Conservation (phyloP, 2,329 filamentous ascomycete species). For the Trichoderma simmonsii region DNA sequence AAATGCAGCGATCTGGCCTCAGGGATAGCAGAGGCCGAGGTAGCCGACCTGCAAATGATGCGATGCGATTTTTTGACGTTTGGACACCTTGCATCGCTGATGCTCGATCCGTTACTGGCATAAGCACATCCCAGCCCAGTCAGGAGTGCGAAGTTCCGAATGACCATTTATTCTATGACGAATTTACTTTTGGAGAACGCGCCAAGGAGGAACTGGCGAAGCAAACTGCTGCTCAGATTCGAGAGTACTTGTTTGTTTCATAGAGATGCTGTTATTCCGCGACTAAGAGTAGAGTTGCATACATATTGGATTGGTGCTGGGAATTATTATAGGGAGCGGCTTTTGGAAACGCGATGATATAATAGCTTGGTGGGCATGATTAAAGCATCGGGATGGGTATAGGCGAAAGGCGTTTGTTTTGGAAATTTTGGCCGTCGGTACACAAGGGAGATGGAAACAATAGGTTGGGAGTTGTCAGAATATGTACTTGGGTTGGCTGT, state of each 20-base stretch:
- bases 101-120: slow-evolving; percentile 19
- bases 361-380: background rate
- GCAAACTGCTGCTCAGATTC: background rate
- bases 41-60: slow-evolving; percentile 29
- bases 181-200: slow-evolving; percentile 43
- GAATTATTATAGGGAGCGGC: background rate
- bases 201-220: slow-evolving; percentile 27
- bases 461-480: background rate
- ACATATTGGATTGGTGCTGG: background rate
- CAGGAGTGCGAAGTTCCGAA: slow-evolving; percentile 41
- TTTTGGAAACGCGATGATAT: background rate
- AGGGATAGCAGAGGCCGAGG: slow-evolving; percentile 45
- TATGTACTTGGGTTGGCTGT: background rate
- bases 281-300: background rate
- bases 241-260: slow-evolving; percentile 3
- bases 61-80: slow-evolving; percentile 41
- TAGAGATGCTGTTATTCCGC: background rate
- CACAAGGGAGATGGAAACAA: background rate
- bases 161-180: slow-evolving; percentile 51
- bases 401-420: slow-evolving; percentile 8
- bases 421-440: background rate
- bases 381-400: background rate
- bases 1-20: slow-evolving; percentile 42
- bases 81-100: slow-evolving; percentile 41
- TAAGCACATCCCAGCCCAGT: slow-evolving; percentile 18